Percentiles rank a stretch among this genome's conserved stretches.
Evolutionary conservation across 1,284 basidiomycete genomes (phyloP).

Genomic region (Ganoderma leucocontextum): DNA sequence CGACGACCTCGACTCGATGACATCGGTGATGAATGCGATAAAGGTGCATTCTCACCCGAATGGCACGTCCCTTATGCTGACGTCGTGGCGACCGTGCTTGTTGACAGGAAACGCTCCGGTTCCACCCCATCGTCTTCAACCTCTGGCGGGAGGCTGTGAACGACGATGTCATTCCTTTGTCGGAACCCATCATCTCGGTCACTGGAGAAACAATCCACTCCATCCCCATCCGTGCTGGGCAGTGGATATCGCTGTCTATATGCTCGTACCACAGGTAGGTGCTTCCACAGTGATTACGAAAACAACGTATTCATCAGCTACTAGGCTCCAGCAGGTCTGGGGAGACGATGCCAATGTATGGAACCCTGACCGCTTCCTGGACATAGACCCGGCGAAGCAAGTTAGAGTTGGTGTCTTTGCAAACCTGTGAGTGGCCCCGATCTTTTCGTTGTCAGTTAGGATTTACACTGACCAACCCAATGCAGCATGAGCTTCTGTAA

Average conservation of each 20-base stretch:
- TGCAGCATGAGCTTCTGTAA: conserved; percentile 23
- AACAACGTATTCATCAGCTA: background rate
- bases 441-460: background rate
- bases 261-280: conserved; percentile 44
- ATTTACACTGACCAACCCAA: background rate
- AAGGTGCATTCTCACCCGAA: conserved; percentile 17
- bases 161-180: conserved; percentile 50
- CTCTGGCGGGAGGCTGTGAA: conserved; percentile 42
- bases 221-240: conserved; percentile 49
- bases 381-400: conserved; percentile 32
- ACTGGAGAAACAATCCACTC: conserved; percentile 43
- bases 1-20: conserved; percentile 44
- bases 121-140: conserved; percentile 46
- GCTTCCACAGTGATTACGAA: background rate
- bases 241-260: conserved; percentile 42
- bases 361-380: conserved; percentile 21
- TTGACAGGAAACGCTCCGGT: conserved; percentile 48
- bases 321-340: conserved; percentile 49
- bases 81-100: background rate
- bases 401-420: conserved; percentile 56
- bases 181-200: conserved; percentile 42
- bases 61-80: background rate
- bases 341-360: conserved; percentile 50
- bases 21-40: conserved; percentile 23
- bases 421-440: conserved; percentile 53